Evolutionary conservation across 2,329 filamentous ascomycete genomes (phyloP).

Genomic region (Scedosporium aurantiacum): DNA sequence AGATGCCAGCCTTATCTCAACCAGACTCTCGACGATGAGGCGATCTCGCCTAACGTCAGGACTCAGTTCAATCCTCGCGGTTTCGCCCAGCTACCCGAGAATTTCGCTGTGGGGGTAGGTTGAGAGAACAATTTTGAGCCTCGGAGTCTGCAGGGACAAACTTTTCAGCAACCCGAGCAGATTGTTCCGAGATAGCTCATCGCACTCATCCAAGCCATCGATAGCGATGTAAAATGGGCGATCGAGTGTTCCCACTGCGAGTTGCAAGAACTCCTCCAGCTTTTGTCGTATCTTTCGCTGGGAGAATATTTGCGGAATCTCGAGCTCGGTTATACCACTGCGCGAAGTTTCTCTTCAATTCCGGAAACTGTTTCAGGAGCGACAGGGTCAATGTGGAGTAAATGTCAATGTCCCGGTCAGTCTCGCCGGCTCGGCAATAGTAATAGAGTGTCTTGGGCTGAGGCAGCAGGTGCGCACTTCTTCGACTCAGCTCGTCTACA

Average conservation of each 20-base stretch:
- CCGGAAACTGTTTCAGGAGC: neutral
- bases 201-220: constrained; percentile 19
- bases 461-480: constrained; percentile 9
- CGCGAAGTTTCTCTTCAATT: neutral
- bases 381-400: neutral
- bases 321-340: neutral
- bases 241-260: constrained; percentile 7
- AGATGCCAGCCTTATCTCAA: constrained; percentile 3
- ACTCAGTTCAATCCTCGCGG: constrained; percentile 8
- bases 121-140: constrained; percentile 11
- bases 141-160: constrained; percentile 7
- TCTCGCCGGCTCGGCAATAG: constrained; percentile 17
- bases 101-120: constrained; percentile 8
- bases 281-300: neutral
- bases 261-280: constrained; percentile 9
- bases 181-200: constrained; percentile 13
- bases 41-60: neutral
- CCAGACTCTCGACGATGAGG: neutral
- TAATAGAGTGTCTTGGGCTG: constrained; percentile 17
- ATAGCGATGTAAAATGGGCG: constrained; percentile 13
- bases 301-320: neutral
- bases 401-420: constrained; percentile 5
- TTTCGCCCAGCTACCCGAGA: constrained; percentile 6
- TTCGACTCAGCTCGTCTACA: constrained; percentile 9
- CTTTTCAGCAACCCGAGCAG: constrained; percentile 10